Evolutionary conservation across 768 basidiomycete species (phyloP).

Genomic region (Austroboletus eburneus): DNA sequence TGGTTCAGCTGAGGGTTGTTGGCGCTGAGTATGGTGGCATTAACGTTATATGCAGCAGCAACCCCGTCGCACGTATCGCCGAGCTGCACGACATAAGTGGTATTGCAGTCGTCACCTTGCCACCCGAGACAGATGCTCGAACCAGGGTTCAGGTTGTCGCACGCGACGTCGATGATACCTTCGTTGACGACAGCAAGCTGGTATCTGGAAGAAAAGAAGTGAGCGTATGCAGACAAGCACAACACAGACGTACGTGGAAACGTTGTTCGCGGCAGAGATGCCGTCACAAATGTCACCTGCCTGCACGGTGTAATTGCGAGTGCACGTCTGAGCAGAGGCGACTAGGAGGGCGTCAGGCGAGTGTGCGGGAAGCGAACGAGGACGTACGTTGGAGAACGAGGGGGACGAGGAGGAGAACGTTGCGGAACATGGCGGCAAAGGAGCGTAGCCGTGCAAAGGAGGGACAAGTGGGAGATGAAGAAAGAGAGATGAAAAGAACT

Average conservation of each 20-base stretch:
- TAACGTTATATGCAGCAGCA: conserved; percentile 36
- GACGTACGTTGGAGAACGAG: conserved; percentile 43
- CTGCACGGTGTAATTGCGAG: conserved; percentile 57
- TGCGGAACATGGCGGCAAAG: conserved; percentile 36
- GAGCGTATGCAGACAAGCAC: neutral
- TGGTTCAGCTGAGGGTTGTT: conserved; percentile 75
- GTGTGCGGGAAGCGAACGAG: neutral
- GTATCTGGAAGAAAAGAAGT: conserved; percentile 42
- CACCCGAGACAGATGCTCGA: conserved; percentile 64
- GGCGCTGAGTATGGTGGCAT: conserved; percentile 47
- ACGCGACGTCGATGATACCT: conserved; percentile 43
- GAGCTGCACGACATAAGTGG: conserved; percentile 50
- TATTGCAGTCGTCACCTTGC: conserved; percentile 55
- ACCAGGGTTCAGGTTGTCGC: conserved; percentile 56
- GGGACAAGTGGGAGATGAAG: conserved; percentile 7
- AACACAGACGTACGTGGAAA: conserved; percentile 51
- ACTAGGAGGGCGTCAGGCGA: conserved; percentile 13
- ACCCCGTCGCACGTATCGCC: conserved; percentile 62
- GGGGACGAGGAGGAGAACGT: conserved; percentile 42
- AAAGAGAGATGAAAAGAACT: neutral
- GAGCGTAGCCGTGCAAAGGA: conserved; percentile 18
- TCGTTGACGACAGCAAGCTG: conserved; percentile 67
- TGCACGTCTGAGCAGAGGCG: conserved; percentile 38
- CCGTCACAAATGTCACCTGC: conserved; percentile 64
- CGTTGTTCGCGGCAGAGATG: conserved; percentile 61